phyloP scores from a whole-genome alignment of 1,139 yeast species.

The Candida buenavistaensis region DNA sequence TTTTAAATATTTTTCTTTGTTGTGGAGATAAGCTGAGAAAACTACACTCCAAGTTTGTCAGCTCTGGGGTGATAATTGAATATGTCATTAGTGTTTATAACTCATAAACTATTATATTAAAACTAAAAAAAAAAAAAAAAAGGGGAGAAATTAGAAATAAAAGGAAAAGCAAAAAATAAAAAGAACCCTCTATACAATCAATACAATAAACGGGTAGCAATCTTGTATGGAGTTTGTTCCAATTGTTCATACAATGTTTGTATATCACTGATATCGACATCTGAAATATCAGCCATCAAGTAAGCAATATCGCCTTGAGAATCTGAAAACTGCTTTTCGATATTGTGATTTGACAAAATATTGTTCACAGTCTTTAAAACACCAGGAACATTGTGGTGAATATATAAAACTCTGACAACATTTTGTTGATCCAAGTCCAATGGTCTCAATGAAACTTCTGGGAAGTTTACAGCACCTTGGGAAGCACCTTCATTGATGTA shows the following conservation, averaged over 20 bases:
- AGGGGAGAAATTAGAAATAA: too few species aligned
- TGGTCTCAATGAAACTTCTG: constrained; percentile 92
- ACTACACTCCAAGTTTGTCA: too few species aligned
- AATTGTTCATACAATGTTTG: constrained; percentile 81
- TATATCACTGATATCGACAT: constrained; percentile 80
- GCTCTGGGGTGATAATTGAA: too few species aligned
- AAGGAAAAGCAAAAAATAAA: too few species aligned
- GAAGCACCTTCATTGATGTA: constrained; percentile 96
- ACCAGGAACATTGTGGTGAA: constrained; percentile 98
- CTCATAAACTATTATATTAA: too few species aligned
- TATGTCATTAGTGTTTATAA: too few species aligned
- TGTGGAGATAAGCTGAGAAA: too few species aligned
- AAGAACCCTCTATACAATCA: constrained; percentile 25
- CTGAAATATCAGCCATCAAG: constrained; percentile 95
- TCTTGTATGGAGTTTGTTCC: constrained; percentile 88
- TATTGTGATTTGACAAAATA: constrained; percentile 90
- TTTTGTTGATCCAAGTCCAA: constrained; percentile 85
- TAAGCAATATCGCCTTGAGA: constrained; percentile 96
- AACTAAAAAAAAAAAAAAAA: too few species aligned
- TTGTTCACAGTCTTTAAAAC: constrained; percentile 96
- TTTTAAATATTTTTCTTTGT: too few species aligned
- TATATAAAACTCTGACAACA: constrained; percentile 90
- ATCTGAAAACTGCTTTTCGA: constrained; percentile 96
- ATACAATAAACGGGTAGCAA: constrained; percentile 87
- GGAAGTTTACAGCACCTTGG: constrained; percentile 98